Percentiles rank a stretch among this genome's conserved stretches.
These are phyloP conservation scores for Magnusiomyces fungicola DNA, from an alignment of 1,139 yeast genomes.

Conservation along the genomic window DNA sequence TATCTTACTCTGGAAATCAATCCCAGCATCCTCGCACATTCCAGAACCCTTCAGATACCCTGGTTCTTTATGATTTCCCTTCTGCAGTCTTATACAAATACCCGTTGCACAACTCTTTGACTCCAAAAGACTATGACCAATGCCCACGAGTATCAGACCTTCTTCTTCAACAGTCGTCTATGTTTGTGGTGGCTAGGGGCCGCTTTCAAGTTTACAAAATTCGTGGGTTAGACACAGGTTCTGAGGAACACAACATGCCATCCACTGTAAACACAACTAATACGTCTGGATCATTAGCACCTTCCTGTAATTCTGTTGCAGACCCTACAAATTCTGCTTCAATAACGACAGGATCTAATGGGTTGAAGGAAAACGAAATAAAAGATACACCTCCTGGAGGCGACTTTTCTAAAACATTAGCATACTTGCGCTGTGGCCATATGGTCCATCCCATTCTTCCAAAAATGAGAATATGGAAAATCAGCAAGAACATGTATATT, in stretches of 20 bases:
- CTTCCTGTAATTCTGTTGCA: conserved; percentile 59
- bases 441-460: conserved; percentile 63
- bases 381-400: no score
- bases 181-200: conserved; percentile 36
- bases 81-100: conserved; percentile 9
- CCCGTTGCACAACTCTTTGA: conserved; percentile 3
- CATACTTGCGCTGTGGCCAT: conserved; percentile 54
- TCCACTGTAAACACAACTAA: no score
- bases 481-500: conserved; percentile 47
- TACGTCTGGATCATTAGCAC: no score
- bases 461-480: conserved; percentile 48
- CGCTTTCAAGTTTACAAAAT: conserved; percentile 56
- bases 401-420: conserved; percentile 38
- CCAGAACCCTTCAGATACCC: background rate
- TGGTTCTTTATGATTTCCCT: conserved; percentile 17
- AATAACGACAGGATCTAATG: no score
- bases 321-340: conserved; percentile 98
- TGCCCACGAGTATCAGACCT: conserved; percentile 9
- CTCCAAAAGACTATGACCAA: conserved; percentile 8
- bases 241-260: no score
- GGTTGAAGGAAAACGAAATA: no score
- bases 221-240: conserved; percentile 36
- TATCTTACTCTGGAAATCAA: background rate
- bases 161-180: conserved; percentile 3
- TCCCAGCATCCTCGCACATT: background rate